Conservation (phyloP, 306 rosid species). For the Argentina anserina region DNA sequence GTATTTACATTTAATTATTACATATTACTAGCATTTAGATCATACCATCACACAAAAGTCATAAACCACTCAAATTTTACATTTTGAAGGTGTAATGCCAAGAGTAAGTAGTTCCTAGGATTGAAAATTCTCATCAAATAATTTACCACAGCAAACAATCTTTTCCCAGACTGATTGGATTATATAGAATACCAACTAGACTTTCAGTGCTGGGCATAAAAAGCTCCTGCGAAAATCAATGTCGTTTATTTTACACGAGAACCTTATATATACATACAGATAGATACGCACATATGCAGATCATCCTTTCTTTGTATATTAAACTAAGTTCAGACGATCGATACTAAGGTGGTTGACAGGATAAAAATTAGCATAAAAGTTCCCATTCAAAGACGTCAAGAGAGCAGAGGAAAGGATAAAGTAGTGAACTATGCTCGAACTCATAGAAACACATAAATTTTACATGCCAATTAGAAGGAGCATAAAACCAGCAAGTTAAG, state of each 20-base stretch:
- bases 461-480: neutral
- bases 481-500: neutral
- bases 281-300: neutral
- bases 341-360: neutral
- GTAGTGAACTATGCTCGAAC: neutral
- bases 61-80: neutral
- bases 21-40: conserved; percentile 7
- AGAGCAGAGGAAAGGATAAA: neutral
- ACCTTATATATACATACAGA: neutral
- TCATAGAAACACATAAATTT: neutral
- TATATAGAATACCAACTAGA: neutral
- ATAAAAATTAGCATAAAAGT: neutral
- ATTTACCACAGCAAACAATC: neutral
- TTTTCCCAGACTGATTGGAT: neutral
- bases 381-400: neutral
- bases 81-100: neutral
- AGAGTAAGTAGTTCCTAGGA: neutral
- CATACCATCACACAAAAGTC: conserved; percentile 7
- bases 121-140: neutral
- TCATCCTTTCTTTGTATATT: neutral
- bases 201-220: neutral
- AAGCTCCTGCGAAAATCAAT: neutral
- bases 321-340: neutral
- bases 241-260: neutral
- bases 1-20: conserved; percentile 18